These are phyloP conservation scores for Cicer bijugum DNA, from an alignment of 306 rosid genomes.

Conservation along the genomic window DNA sequence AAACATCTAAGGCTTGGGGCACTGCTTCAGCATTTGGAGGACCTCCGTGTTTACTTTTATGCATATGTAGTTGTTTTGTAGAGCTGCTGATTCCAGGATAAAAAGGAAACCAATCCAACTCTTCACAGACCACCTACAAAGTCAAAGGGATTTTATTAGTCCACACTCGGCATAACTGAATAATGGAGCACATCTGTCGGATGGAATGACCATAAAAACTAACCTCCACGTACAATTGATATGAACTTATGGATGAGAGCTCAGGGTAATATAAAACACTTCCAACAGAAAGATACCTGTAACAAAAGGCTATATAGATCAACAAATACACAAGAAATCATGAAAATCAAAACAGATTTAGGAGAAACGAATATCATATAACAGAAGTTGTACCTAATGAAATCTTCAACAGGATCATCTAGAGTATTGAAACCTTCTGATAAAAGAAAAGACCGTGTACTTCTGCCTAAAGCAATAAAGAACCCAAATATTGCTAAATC, in stretches of 20 bases:
- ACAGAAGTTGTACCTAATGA: slow-evolving; percentile 67
- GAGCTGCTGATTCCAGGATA: slow-evolving; percentile 66
- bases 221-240: slow-evolving; percentile 94
- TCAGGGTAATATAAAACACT: slow-evolving; percentile 92
- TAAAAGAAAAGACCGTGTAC: slow-evolving; percentile 72
- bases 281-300: slow-evolving; percentile 90
- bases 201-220: slow-evolving; percentile 46
- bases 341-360: slow-evolving; percentile 35
- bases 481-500: slow-evolving; percentile 97
- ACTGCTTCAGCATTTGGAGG: slow-evolving; percentile 87
- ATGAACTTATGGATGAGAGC: slow-evolving; percentile 95
- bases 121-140: slow-evolving; percentile 96
- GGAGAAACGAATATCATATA: slow-evolving; percentile 29
- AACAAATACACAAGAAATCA: slow-evolving; percentile 35
- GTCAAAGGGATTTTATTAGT: slow-evolving; percentile 38
- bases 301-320: slow-evolving; percentile 44
- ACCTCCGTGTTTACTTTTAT: slow-evolving; percentile 67
- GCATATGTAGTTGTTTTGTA: slow-evolving; percentile 63
- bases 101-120: slow-evolving; percentile 96
- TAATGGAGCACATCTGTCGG: slow-evolving; percentile 38
- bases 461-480: slow-evolving; percentile 95
- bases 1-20: slow-evolving; percentile 72
- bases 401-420: slow-evolving; percentile 76
- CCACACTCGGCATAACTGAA: slow-evolving; percentile 33
- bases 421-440: slow-evolving; percentile 75